Evolutionary conservation across 2,329 filamentous ascomycete species (phyloP).

Genomic region (Colletotrichum sp.): DNA sequence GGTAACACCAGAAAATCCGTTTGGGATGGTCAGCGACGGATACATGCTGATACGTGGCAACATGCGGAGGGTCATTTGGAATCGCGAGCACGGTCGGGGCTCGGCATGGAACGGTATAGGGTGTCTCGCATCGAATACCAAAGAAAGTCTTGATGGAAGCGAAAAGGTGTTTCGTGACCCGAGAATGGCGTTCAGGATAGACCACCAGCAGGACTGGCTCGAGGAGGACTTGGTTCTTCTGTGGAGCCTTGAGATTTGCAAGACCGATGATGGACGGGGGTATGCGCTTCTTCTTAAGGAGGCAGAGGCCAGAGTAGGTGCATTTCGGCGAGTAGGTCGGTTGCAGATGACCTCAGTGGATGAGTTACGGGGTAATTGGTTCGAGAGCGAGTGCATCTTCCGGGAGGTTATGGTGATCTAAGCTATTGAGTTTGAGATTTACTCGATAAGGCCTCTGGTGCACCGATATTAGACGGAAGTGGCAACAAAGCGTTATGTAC

Average conservation of each 20-base stretch:
- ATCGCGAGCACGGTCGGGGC: background rate
- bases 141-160: background rate
- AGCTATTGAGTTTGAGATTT: too few species aligned
- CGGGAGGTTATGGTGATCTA: too few species aligned
- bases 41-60: background rate
- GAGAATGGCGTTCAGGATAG: background rate
- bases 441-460: too few species aligned
- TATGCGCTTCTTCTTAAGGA: background rate
- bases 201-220: background rate
- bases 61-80: background rate
- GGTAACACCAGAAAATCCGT: background rate
- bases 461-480: too few species aligned
- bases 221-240: background rate
- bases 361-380: too few species aligned
- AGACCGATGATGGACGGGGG: background rate
- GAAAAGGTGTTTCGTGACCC: background rate
- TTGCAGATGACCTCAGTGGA: too few species aligned
- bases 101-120: background rate
- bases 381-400: too few species aligned
- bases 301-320: fast-evolving
- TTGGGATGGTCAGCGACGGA: background rate
- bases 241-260: background rate
- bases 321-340: too few species aligned
- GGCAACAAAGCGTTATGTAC: too few species aligned
- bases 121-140: background rate